Base-by-base conservation (phyloP, 306 rosid genomes). In the Hylodesmum podocarpum region DNA sequence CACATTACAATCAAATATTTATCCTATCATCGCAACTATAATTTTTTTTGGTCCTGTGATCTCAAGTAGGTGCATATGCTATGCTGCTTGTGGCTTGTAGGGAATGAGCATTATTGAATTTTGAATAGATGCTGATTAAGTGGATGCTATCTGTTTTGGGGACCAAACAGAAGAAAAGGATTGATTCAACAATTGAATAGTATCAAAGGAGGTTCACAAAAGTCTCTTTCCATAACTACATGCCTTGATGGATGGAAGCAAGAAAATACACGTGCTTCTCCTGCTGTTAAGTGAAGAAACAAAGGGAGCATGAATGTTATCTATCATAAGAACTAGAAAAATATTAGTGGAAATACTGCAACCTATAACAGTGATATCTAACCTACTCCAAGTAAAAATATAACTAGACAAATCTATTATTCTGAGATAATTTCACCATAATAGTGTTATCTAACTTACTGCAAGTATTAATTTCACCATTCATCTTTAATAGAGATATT, bases 81-180 rank as follows among this genome's bases (percentile, higher is more conserved):
- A 75, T 75, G 86, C 65, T 18, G 4, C 19, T 28, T 14, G 34
- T 75, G 54, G 65, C 40, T 34, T 64, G 75, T 69, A 77, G 84
- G 82, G 80, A 66, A 84, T 78, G 29, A 29, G 3, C 57, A 89
- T 83, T 79, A 84, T 85, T 85, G 80, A 53, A 70, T 76, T n/a
- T n/a, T n/a, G n/a, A n/a, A n/a, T n/a, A n/a, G n/a, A n/a, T n/a
- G 25, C 63, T 33, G 58, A 34, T 46, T 37, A 22, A 24, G 61
- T 53, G 24, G 31, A n/a, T 53, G 58, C 28, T 51, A 22, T 53
- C 61, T 3, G 6, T 22, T 53, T 9, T 53, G 31, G 61, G 31
- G n/a, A 22, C 61, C 61, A 22, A 22, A 53, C 33, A 3, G 31
- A 22, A 22, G 61, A 53, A 51, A 49, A 51, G 3, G 27, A 8